Evolutionary conservation across 2,329 filamentous ascomycete species (phyloP).

Genomic region (Beauveria bassiana): DNA sequence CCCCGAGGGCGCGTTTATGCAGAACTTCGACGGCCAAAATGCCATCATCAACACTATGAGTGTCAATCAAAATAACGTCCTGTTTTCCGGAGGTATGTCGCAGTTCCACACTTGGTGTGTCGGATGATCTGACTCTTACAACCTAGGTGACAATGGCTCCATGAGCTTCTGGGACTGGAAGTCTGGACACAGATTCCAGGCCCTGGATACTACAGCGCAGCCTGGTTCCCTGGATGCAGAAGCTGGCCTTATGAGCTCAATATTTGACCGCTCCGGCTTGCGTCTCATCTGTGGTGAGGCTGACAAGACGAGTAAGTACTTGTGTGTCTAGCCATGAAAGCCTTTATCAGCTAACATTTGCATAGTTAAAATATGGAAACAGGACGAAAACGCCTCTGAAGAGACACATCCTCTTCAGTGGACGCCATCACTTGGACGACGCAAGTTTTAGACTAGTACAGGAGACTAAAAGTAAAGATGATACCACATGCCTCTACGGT

Average conservation of each 20-base stretch:
- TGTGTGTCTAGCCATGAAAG: not conserved
- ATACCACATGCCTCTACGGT: slow-evolving; percentile 6
- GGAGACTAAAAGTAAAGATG: not conserved
- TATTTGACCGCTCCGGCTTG: slow-evolving; percentile 81
- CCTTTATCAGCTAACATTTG: slow-evolving; percentile 18
- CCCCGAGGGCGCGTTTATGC: slow-evolving; percentile 96
- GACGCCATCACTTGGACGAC: slow-evolving; percentile 71
- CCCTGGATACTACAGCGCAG: slow-evolving; percentile 83
- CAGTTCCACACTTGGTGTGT: not conserved
- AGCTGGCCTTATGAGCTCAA: slow-evolving; percentile 88
- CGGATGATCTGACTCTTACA: not conserved
- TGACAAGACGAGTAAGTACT: slow-evolving; percentile 74
- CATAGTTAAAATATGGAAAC: slow-evolving; percentile 88
- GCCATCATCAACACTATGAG: slow-evolving; percentile 90
- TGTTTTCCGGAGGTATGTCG: slow-evolving; percentile 71
- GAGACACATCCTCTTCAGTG: slow-evolving; percentile 89
- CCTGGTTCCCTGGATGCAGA: slow-evolving; percentile 92
- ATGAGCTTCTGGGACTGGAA: slow-evolving; percentile 99
- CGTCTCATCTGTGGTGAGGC: slow-evolving; percentile 90
- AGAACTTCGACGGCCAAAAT: slow-evolving; percentile 96
- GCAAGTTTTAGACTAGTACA: slow-evolving; percentile 54
- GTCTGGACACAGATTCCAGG: slow-evolving; percentile 85
- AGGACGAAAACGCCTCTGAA: slow-evolving; percentile 81
- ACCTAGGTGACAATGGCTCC: slow-evolving; percentile 73
- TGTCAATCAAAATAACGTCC: slow-evolving; percentile 88